Conservation (phyloP, 257 asterid genomes). For the Henckelia pumila region DNA sequence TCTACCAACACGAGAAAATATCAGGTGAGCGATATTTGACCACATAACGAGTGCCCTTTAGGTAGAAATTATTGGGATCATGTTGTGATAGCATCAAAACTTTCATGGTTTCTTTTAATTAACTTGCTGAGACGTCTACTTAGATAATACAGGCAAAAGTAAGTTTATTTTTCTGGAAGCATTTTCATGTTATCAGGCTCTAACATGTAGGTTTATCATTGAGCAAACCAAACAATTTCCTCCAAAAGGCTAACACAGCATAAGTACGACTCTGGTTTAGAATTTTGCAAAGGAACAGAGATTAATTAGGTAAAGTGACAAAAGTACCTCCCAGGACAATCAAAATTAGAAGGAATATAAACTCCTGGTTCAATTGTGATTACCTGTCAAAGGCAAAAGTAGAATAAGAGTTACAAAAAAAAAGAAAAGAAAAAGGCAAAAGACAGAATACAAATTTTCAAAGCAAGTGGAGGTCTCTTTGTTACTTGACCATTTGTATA, state of each 20-base stretch:
- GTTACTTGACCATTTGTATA: too few species aligned
- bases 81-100: too few species aligned
- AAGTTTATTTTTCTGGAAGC: not conserved
- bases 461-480: not conserved
- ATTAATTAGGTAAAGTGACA: conserved; percentile 21
- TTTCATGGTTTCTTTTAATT: too few species aligned
- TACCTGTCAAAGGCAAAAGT: conserved; percentile 49
- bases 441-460: not conserved
- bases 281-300: not conserved
- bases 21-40: too few species aligned
- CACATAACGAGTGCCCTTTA: too few species aligned
- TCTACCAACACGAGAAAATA: too few species aligned
- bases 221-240: not conserved
- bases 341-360: conserved; percentile 58
- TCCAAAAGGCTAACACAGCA: not conserved
- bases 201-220: conserved; percentile 1
- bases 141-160: not conserved
- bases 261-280: not conserved
- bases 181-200: not conserved
- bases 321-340: conserved; percentile 77
- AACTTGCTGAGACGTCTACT: not conserved
- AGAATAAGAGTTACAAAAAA: conserved; percentile 17
- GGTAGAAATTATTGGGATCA: too few species aligned
- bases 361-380: conserved; percentile 99
- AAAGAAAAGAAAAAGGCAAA: not conserved